Evolutionary conservation across 177 flowering plant genomes (phyloP), one percentile per base, ranked within the genome.

Genomic region (Tripterygium wilfordii): DNA sequence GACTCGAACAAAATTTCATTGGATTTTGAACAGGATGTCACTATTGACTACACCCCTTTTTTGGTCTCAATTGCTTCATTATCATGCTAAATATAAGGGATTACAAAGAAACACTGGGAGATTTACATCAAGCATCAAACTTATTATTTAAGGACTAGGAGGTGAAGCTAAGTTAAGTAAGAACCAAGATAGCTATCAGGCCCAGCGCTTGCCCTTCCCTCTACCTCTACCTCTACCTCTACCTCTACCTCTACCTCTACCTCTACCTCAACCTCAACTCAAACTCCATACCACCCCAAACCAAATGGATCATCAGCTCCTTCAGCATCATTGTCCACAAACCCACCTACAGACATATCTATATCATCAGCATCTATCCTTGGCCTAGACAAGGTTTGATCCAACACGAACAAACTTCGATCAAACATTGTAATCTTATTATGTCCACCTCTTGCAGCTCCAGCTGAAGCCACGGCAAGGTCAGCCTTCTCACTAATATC

Each of bases 221-320:
- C 80, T 51, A 64, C 38, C n/a, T n/a, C n/a, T n/a, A n/a, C n/a
- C n/a, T n/a, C n/a, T n/a, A n/a, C n/a, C n/a, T n/a, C n/a, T n/a
- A n/a, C n/a, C n/a, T n/a, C n/a, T n/a, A n/a, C n/a, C 29, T 89
- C 83, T 62, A 67, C 76, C 68, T 83, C 83, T 51, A 88, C 89
- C 63, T 77, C 85, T 5, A 81, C 77, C 76, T 82, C 68, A 65
- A 84, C n/a, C n/a, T n/a, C n/a, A n/a, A n/a, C n/a, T n/a, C n/a
- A n/a, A n/a, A n/a, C n/a, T n/a, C n/a, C n/a, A n/a, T n/a, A 88
- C 44, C 57, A 79, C 50, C 88, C 89, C 54, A 88, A 49, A 16
- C 96, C 95, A 48, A 90, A 90, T 36, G 97, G 96, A 81, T 90
- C n/a, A n/a, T n/a, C 96, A 28, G 80, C 78, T 56, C 82, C 96